Conservation (phyloP, 2,329 filamentous ascomycete species). For the Colletotrichum sp. region DNA sequence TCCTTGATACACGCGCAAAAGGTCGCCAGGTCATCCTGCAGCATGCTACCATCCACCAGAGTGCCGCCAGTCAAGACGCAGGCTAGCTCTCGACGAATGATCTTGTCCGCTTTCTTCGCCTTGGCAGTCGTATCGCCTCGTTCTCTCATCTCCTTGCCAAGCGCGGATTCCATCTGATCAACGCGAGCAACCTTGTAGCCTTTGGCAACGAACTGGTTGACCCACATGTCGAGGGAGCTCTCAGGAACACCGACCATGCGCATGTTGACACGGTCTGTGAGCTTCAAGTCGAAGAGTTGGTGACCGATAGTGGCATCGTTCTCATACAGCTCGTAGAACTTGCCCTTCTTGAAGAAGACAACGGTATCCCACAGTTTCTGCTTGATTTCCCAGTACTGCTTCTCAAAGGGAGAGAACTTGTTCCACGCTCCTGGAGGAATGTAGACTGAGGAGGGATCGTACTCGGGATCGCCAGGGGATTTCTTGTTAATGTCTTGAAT, state of each 20-base stretch:
- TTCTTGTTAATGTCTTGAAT: conserved; percentile 85
- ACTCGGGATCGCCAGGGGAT: conserved; percentile 80
- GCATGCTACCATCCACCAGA: conserved; percentile 93
- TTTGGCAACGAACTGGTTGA: conserved; percentile 97
- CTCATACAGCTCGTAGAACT: conserved; percentile 98
- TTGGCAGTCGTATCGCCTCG: conserved; percentile 69
- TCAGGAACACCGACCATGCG: conserved; percentile 99
- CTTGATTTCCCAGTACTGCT: conserved; percentile 99
- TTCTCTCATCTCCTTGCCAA: conserved; percentile 99
- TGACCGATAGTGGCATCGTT: conserved; percentile 97
- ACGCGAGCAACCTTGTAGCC: conserved; percentile 97
- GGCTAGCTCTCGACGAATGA: conserved; percentile 89
- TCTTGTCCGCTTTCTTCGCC: conserved; percentile 80
- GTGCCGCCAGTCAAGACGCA: conserved; percentile 93
- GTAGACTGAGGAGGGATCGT: conserved; percentile 89
- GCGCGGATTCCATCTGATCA: conserved; percentile 93
- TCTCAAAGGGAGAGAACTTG: conserved; percentile 92
- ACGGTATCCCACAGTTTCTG: conserved; percentile 97
- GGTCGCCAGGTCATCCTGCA: conserved; percentile 96
- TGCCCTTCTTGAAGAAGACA: conserved; percentile 99
- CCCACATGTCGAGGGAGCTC: conserved; percentile 94
- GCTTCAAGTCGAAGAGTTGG: conserved; percentile 95
- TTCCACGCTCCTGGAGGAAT: conserved; percentile 81
- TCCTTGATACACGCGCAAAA: conserved; percentile 97
- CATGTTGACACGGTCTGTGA: conserved; percentile 99